Base-by-base conservation (phyloP, 164 flowering plant species). In the Umbellularia californica region DNA sequence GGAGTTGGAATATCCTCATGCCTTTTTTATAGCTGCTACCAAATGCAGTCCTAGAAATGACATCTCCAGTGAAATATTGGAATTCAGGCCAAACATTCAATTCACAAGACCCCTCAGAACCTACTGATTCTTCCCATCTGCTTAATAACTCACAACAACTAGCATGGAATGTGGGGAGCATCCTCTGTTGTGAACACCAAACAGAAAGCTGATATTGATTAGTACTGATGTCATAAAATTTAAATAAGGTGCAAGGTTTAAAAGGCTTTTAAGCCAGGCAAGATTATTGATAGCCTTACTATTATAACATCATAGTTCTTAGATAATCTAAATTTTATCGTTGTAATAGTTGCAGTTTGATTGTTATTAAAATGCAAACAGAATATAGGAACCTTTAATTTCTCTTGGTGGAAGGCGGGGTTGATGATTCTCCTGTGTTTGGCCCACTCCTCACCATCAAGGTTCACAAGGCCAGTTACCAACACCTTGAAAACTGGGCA, bases 1-100 rank as follows among this genome's bases (percentile, higher is more conserved):
- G 58, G 22, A 70, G 72, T 51, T 70, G 17, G 27, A 87, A 87
- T 52, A 85, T 75, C 25, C 65, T 81, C 75, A 72, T 79, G 41
- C 75, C 75, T 41, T 72, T 68, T 47, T 41, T 23, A 23, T 63
- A 72, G 33, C 33, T 63, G 69, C 75, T 72, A n/a, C 75, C 75
- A 64, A 72, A 72, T 60, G 75, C 75, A 25, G 75, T 64, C 69
- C 75, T 63, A 24, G 75, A 72, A 30, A 72, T 72, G 58, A 64
- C 75, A 65, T 72, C 75, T 50, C 68, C 68, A 3, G 75, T 62
- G 13, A 72, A 72, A 72, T 62, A 14, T 13, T 47, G 52, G 75
- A 72, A 28, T 35, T 72, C 75, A 12, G 84, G 83, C 77, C 60
- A 76, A 2, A 86, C 80, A 74, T 86, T 84, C 47, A 68, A 14